phyloP scores from a whole-genome alignment of 2,329 filamentous ascomycete genomes.

The Mycosphaerella arachidis region DNA sequence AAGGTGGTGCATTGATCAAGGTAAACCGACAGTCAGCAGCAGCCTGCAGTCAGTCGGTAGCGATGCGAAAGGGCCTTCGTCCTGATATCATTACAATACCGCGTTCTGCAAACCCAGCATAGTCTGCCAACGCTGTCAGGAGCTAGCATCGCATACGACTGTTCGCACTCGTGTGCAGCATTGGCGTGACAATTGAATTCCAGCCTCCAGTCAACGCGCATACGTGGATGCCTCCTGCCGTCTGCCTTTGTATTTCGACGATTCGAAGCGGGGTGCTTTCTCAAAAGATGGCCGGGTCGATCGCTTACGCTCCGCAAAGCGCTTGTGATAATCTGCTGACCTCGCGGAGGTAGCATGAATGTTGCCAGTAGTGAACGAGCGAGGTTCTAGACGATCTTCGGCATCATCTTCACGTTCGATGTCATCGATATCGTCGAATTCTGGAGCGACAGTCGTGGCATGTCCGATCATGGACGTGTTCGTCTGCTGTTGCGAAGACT shows the following conservation, averaged over 20 bases:
- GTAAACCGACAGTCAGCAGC: no score
- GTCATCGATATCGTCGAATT: slow-evolving; percentile 8
- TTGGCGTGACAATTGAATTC: no score
- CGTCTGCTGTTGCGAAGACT: background rate
- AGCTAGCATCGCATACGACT: no score
- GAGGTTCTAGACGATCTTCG: background rate
- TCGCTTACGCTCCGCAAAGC: background rate
- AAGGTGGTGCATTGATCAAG: background rate
- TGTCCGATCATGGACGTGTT: slow-evolving; percentile 15
- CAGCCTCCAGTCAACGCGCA: no score
- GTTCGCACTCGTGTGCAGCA: no score
- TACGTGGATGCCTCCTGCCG: no score
- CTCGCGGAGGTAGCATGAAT: background rate
- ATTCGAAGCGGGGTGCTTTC: background rate
- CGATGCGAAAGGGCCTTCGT: no score
- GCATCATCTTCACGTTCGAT: background rate
- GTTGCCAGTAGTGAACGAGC: background rate
- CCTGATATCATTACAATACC: no score
- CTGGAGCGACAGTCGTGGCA: slow-evolving; percentile 7
- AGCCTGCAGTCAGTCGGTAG: no score
- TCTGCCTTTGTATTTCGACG: no score
- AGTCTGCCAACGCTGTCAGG: no score
- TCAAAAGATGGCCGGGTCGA: background rate
- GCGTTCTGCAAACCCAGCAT: no score
- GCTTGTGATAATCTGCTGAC: background rate